Base-by-base conservation (phyloP, 2,329 filamentous ascomycete genomes). In the Zymoseptoria crescenta region DNA sequence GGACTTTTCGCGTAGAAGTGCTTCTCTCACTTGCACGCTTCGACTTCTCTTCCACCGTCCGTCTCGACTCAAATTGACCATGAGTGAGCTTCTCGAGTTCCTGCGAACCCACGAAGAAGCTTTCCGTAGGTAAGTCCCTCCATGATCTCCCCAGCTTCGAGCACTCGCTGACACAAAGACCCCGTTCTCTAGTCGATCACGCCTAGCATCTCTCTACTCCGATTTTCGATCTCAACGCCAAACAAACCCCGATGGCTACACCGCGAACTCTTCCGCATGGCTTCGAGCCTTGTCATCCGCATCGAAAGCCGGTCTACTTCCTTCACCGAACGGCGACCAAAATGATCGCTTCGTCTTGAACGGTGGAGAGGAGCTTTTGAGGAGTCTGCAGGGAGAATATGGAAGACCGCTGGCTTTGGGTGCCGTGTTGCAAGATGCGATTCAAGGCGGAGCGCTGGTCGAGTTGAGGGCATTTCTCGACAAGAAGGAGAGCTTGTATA, bases 121-220 rank as follows among this genome's bases (percentile, higher is more conserved):
- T 7, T 76, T 78, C 61, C 73, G 74, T 67, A 78, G 75, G 77
- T 79, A 68, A 59, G n/a, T 53, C 64, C 59, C 61, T 56, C 59
- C 27, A 50, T 41, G 54, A 54, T 30, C 29, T 52, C n/a, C 50
- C 58, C 49, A 41, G 27, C 50, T 54, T 21, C 53, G 56, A 45
- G 28, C 45, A 54, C 35, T 49, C n/a, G 9, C 52, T 49, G 35
- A 21, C 19, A 24, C 24, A 24, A 24, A 24, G 24, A 2, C 24
- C 4, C 24, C 24, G 24, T 27, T 52, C 10, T 53, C 21, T 21
- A 74, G 72, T 65, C 91, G 87, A 76, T 83, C 86, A 63, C 88
- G 91, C 54, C 81, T 96, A 10, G 86, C 89, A 10, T 92, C 91
- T 4, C 84, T 96, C 52, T 96, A 95, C 76, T 92, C 91, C 53